Base-by-base conservation (phyloP, 495 filamentous ascomycete genomes). In the Terfezia claveryi region DNA sequence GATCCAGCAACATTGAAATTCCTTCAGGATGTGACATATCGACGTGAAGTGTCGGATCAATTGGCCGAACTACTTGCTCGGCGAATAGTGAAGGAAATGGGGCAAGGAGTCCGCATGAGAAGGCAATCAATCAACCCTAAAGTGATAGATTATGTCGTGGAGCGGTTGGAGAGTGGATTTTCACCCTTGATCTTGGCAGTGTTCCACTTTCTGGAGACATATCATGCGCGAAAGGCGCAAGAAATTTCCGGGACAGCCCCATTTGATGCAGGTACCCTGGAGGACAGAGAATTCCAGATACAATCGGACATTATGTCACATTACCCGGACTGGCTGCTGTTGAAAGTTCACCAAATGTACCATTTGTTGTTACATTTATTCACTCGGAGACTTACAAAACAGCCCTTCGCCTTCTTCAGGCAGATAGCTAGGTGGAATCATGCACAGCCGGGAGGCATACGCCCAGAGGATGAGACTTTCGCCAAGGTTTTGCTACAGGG, bases 311-410 rank as follows among this genome's bases (percentile, higher is more conserved):
- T 64, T 23, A 54, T 65, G 46, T 51, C 55, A 52, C 56, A 59
- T 16, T 65, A 65, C 50, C 62, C 62, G 8, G 62, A 65, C 53
- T 57, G 53, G 17, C 57, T 64, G 53, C 54, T 65, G 3, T 57
- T 65, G 16, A 59, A 62, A 36, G 51, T 64, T 10, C 62, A 65
- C 41, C 62, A 65, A 32, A 65, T 65, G 62, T 65, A 62, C 38
- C 56, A 64, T 38, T 53, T 65, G 20, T 62, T 65, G 16, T 57
- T 65, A 11, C 62, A 65, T 41, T 53, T 65, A 32, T 58, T 65
- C 32, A 56, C 62, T 36, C 59, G 62, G 37, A 59, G 62, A 38
- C 56, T 65, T 14, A 64, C 60, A 36, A 56, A 61, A 10, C 16
- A 49, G n/a, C 38, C 50, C 16, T 46, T 56, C 14, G 53, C 53